These are phyloP conservation scores for Russula vinacea DNA, from an alignment of 768 basidiomycete species.

Conservation along the genomic window DNA sequence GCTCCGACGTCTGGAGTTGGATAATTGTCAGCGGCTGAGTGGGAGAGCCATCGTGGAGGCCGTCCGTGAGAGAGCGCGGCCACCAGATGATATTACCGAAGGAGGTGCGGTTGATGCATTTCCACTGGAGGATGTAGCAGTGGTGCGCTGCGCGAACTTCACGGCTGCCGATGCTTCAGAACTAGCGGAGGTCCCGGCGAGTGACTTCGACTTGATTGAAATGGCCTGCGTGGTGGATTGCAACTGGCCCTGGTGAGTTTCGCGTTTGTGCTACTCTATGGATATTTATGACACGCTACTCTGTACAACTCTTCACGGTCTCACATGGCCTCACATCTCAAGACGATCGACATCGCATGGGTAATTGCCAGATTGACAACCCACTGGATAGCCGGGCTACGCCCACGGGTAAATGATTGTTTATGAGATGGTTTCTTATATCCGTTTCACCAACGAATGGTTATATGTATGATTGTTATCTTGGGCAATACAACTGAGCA, in stretches of 20 bases:
- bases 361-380: not conserved
- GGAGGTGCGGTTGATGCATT: conserved; percentile 25
- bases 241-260: not conserved
- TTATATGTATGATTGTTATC: not conserved
- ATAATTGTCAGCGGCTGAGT: conserved; percentile 60
- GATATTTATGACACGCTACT: not conserved
- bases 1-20: conserved; percentile 51
- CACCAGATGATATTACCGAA: conserved; percentile 36
- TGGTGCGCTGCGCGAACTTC: conserved; percentile 36
- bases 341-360: not conserved
- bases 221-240: not conserved
- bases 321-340: not conserved
- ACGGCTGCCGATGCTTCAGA: conserved; percentile 31
- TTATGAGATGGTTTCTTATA: not conserved
- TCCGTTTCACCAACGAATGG: not conserved
- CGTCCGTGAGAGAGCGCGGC: conserved; percentile 47
- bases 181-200: conserved; percentile 32
- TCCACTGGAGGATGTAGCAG: conserved; percentile 34
- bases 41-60: conserved; percentile 57
- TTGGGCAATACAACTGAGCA: too few relatives aligned
- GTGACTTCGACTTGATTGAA: conserved; percentile 27
- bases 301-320: not conserved
- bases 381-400: not conserved
- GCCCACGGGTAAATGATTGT: not conserved
- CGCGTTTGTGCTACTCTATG: not conserved